These are phyloP conservation scores for Penicillium corylophilum DNA, from an alignment of 2,329 filamentous ascomycete species.

Conservation along the genomic window DNA sequence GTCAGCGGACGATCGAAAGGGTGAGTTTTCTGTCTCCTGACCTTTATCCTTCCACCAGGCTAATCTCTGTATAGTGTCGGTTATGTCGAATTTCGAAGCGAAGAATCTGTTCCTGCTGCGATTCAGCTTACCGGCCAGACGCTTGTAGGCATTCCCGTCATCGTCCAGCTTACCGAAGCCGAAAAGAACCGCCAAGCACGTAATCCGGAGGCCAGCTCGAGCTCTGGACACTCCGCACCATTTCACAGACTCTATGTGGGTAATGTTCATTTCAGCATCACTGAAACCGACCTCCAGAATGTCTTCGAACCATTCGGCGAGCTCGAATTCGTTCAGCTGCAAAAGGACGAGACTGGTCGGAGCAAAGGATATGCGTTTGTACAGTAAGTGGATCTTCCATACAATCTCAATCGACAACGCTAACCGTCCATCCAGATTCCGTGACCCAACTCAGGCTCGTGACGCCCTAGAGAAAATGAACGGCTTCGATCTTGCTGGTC, in stretches of 20 bases:
- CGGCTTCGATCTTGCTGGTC: conserved; percentile 94
- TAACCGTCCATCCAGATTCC: conserved; percentile 63
- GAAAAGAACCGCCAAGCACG: conserved; percentile 98
- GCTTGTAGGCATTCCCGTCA: conserved; percentile 96
- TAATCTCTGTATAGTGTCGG: conserved; percentile 68
- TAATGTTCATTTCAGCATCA: conserved; percentile 99
- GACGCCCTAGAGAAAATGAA: conserved; percentile 99
- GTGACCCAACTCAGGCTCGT: conserved; percentile 84
- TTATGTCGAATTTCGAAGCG: conserved; percentile 97
- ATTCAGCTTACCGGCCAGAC: conserved; percentile 98
- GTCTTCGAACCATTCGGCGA: conserved; percentile 98
- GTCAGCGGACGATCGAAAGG: conserved; percentile 97
- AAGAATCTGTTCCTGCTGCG: conserved; percentile 89
- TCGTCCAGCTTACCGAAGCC: conserved; percentile 96
- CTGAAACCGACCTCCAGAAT: conserved; percentile 89
- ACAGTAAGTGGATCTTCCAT: conserved; percentile 65
- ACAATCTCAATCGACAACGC: conserved; percentile 28
- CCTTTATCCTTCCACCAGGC: neutral
- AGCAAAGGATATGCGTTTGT: conserved; percentile 98
- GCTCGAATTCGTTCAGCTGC: conserved; percentile 94
- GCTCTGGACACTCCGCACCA: conserved; percentile 77
- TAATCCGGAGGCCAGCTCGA: conserved; percentile 66
- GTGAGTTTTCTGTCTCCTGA: conserved; percentile 53
- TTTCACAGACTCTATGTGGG: conserved; percentile 98
- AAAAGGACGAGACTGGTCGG: conserved; percentile 88